Percentiles rank a stretch among this genome's conserved stretches.
Evolutionary conservation across 805 yeast species (phyloP).

Genomic region (Barnettozyma vustinii): DNA sequence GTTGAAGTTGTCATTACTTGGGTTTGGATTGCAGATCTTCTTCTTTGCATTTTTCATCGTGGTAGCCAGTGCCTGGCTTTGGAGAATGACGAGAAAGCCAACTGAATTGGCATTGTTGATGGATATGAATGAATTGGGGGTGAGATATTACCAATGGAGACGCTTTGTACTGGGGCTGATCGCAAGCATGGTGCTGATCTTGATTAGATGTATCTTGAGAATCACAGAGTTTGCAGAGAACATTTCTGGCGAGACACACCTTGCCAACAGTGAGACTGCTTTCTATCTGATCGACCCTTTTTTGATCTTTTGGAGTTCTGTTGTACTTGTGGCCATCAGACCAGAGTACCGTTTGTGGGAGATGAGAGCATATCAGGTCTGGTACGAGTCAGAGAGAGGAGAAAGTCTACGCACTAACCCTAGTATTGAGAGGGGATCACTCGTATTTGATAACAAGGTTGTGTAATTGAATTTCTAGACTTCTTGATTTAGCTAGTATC

Average conservation of each 20-base stretch:
- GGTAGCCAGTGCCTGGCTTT: not conserved
- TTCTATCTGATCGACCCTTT: conserved; percentile 4
- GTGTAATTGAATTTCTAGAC: too few relatives aligned
- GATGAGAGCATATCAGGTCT: not conserved
- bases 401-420: too few relatives aligned
- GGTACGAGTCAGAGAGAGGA: not conserved
- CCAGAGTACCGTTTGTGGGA: conserved; percentile 5
- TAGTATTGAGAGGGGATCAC: too few relatives aligned
- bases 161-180: not conserved
- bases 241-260: not conserved
- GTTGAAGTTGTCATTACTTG: too few relatives aligned
- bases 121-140: too few relatives aligned
- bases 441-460: too few relatives aligned
- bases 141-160: not conserved
- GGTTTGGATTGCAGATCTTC: conserved; percentile 3
- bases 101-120: not conserved
- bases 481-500: too few relatives aligned
- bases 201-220: conserved; percentile 3
- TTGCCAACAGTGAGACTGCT: not conserved
- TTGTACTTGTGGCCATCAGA: not conserved
- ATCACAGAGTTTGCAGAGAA: conserved; percentile 1
- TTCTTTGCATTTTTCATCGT: conserved; percentile 2
- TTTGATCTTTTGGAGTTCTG: not conserved
- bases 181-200: not conserved
- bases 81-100: too few relatives aligned